Conservation (phyloP, 148 eudicot species). For the Oxyria digyna region DNA sequence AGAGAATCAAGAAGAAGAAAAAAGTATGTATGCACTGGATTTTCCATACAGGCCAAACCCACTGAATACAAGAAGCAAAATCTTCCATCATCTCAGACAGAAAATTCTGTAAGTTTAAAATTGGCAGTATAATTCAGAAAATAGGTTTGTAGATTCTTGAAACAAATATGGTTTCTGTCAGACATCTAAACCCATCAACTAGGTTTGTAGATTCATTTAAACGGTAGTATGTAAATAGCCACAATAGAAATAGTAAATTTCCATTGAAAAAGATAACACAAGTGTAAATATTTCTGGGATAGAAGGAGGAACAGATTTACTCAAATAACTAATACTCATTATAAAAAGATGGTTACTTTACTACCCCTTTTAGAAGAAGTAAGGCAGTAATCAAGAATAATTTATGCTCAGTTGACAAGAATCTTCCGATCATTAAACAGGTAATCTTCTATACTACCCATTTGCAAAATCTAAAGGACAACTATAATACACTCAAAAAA, state of each 20-base stretch:
- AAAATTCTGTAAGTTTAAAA: too few species aligned
- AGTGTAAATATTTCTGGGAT: neutral
- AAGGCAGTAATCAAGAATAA: neutral
- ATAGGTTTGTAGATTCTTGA: neutral
- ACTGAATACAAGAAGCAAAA: too few species aligned
- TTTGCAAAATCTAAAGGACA: neutral
- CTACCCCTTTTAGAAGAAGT: neutral
- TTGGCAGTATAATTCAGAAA: too few species aligned
- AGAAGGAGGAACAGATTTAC: neutral
- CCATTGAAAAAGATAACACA: neutral
- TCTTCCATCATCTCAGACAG: too few species aligned
- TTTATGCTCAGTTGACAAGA: neutral
- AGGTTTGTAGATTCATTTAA: neutral
- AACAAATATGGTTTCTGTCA: neutral
- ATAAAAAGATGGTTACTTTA: neutral
- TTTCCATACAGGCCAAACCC: too few species aligned
- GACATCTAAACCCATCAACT: neutral
- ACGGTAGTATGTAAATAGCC: neutral
- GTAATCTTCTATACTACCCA: neutral
- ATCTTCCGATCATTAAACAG: neutral
- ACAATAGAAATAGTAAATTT: neutral
- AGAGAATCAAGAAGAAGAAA: neutral
- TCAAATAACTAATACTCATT: neutral
- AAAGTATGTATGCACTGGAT: too few species aligned
- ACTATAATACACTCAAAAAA: neutral